Evolutionary conservation across 1,139 yeast genomes (phyloP), one percentile per base, ranked within the genome.

Genomic region (Kurtzmaniella quercitrusa): DNA sequence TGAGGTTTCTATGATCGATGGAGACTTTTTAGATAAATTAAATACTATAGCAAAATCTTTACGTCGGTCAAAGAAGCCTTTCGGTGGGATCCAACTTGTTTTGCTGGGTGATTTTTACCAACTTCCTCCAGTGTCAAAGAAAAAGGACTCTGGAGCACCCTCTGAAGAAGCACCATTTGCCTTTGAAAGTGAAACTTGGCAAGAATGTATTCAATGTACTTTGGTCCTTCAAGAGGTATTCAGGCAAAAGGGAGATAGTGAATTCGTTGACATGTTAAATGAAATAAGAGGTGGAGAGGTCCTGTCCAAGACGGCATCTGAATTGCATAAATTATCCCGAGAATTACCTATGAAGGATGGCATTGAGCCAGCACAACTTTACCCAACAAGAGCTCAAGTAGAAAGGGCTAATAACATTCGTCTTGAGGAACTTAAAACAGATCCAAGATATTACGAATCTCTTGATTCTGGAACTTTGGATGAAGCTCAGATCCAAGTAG

Each of bases 71-170:
- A 60, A 60, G 8, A 43, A 47, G 36, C 95, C 96, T 0, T 90
- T 90, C 69, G 97, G 97, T 14, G 97, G 96, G 0, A 85, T 90
- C 34, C 97, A 90, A 55, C 55, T 90, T 10, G 78, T 90, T 33
- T 76, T 87, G 38, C 85, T 94, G 60, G 97, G 97, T 3, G 97
- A 90, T 62, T 89, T 90, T 61, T 90, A 82, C 60, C 97, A 90
- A 59, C 67, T 90, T 37, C 97, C 97, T 0, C 97, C 97, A 0
- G 95, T 90, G 2, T 60, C 58, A 46, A 67, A 56, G 50, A 55
- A 55, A 18, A 55, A 25, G n/a, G 59, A 55, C 27, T 38, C 50
- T 12, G 46, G 43, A 9, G 53, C 52, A 23, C 14, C 27, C 29
- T 14, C 5, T 3, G 52, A 42, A 11, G 55, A 51, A 25, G 64